These are phyloP conservation scores for Fusarium xyrophilum DNA, from an alignment of 2,329 filamentous ascomycete species.

Conservation along the genomic window DNA sequence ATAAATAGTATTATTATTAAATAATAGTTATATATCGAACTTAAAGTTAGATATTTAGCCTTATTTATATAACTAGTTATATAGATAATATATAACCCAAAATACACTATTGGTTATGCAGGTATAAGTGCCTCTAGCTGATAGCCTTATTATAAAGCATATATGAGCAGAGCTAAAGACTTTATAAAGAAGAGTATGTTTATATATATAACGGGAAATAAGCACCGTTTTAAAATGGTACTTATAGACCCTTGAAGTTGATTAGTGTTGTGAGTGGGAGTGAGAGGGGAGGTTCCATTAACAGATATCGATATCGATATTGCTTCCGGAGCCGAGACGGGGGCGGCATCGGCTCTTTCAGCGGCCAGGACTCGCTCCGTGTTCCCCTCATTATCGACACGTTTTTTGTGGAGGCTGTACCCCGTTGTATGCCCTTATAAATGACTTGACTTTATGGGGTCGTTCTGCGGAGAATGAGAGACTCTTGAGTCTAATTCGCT, in stretches of 20 bases:
- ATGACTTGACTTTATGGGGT: neutral
- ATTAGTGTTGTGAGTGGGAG: slow-evolving; percentile 3
- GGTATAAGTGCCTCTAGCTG: too few relatives aligned
- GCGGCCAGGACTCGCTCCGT: slow-evolving; percentile 9
- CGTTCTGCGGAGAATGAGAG: slow-evolving; percentile 11
- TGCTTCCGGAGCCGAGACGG: slow-evolving; percentile 24
- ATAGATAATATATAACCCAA: too few relatives aligned
- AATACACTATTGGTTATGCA: too few relatives aligned
- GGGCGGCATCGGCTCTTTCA: slow-evolving; percentile 16
- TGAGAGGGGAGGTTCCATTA: neutral
- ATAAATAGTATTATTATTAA: too few relatives aligned
- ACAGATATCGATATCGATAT: neutral
- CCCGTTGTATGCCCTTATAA: neutral
- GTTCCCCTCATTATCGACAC: slow-evolving; percentile 21
- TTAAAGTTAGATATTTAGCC: too few relatives aligned
- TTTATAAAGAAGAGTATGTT: neutral
- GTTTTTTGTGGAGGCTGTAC: slow-evolving; percentile 19
- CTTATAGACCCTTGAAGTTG: neutral
- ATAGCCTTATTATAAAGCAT: neutral
- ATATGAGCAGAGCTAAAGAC: neutral
- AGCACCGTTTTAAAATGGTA: neutral
- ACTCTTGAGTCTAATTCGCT: neutral
- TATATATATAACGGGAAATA: slow-evolving; percentile 3
- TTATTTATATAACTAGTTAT: too few relatives aligned
- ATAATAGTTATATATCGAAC: too few relatives aligned